Base-by-base conservation (phyloP, 768 basidiomycete species). In the Kwoniella bestiolae region DNA sequence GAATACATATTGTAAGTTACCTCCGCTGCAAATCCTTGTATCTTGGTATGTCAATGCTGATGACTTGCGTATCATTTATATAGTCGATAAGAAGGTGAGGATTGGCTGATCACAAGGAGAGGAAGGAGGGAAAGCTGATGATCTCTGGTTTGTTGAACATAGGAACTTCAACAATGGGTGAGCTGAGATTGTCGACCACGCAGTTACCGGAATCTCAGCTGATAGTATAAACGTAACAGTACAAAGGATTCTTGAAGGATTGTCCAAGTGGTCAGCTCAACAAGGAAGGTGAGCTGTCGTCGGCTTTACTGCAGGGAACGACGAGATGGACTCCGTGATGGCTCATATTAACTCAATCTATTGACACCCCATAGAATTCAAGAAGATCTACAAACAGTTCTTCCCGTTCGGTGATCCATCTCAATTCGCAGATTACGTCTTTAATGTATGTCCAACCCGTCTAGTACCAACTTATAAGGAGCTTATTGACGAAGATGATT, bases 381-480 rank as follows among this genome's bases (percentile, higher is more conserved):
- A 90, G 76, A 89, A 90, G 82, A 99, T 99, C 85, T 99, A 98
- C 86, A 93, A 94, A 80, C 96, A 98, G 82, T 99, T 99, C 90
- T 99, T 99, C 85, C 96, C 96, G 26, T 99, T 99, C 77, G 96
- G 96, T 68, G 95, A 99, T 82, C 95, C 96, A 7, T 88, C 85
- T 65, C 91, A 95, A 80, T 99, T 99, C 78, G 94, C 96, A 41
- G 91, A 97, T 82, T 94, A 95, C 75, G 95, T 99, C 76, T 99
- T 99, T 86, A 94, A 96, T 77, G 94, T 97, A 60, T 61, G 73
- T 57, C 34, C 7, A 50, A 23, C 21, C 41, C 31, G 3, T 45
- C 49, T 38, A 55, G 14, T 3, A 6, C 26, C n/a, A 23, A 25
- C 45, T 59, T 26, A 6, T 21, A 65, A 34, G 21, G 35, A n/a